Conservation (phyloP, 78 protist genomes). For the Isochrysis galbana region DNA sequence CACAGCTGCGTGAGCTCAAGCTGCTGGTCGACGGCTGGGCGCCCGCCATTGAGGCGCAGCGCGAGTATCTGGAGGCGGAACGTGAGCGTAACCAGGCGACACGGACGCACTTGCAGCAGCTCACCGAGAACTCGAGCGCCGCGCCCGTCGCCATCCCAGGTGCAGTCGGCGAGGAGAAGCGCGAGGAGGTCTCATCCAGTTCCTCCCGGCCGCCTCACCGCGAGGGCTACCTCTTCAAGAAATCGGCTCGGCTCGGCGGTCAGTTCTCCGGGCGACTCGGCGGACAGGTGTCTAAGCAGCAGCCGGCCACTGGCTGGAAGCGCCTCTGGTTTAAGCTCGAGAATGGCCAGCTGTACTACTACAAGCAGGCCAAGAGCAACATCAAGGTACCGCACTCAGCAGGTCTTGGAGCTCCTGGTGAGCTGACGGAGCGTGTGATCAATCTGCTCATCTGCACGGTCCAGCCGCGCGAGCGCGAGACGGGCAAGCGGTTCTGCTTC, state of each 20-base stretch:
- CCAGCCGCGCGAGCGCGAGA: neutral
- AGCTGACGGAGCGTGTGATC: neutral
- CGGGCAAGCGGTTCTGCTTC: constrained; percentile 38
- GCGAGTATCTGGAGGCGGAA: neutral
- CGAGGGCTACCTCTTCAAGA: neutral
- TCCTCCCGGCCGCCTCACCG: too few species aligned
- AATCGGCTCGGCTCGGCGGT: neutral
- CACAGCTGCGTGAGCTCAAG: neutral
- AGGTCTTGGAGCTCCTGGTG: neutral
- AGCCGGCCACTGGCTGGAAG: neutral
- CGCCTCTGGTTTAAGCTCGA: neutral
- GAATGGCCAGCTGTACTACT: neutral
- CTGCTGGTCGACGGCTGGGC: neutral
- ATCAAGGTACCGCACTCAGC: neutral
- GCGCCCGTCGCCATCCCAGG: too few species aligned
- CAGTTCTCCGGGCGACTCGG: neutral
- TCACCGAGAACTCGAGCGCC: too few species aligned
- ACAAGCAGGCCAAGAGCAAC: neutral
- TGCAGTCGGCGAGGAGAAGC: too few species aligned
- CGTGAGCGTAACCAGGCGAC: neutral
- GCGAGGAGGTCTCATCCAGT: too few species aligned
- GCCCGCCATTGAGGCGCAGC: neutral
- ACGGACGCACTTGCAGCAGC: neutral
- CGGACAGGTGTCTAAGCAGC: neutral
- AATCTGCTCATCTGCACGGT: constrained; percentile 32